Evolutionary conservation across 495 filamentous ascomycete genomes (phyloP).

Genomic region (Aspergillus steynii): DNA sequence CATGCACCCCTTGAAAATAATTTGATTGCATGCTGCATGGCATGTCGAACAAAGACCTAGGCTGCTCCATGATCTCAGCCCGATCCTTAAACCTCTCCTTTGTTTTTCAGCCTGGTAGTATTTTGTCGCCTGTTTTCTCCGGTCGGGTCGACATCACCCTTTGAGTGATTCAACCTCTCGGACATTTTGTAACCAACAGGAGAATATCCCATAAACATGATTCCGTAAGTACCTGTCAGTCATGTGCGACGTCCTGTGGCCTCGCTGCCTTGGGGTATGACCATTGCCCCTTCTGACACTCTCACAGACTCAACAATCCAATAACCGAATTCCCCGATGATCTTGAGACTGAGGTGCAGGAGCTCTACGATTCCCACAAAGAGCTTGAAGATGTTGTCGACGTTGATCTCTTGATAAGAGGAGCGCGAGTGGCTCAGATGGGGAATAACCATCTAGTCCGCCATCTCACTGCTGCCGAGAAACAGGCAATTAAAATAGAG

Average conservation of each 20-base stretch:
- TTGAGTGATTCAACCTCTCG: neutral
- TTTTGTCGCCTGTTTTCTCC: neutral
- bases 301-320: constrained; percentile 8
- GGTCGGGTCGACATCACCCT: neutral
- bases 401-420: constrained; percentile 14
- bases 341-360: constrained; percentile 14
- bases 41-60: neutral
- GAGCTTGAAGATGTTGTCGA: constrained; percentile 13
- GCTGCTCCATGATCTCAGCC: neutral
- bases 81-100: neutral
- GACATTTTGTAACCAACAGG: neutral
- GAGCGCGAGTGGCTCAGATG: constrained; percentile 15
- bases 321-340: constrained; percentile 10
- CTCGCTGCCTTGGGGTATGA: neutral
- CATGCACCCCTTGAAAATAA: neutral
- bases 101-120: neutral
- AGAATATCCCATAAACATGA: neutral
- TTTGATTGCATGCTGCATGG: neutral
- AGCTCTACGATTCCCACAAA: constrained; percentile 6
- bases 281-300: neutral
- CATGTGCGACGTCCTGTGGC: no score
- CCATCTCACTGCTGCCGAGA: constrained; percentile 7
- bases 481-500: constrained; percentile 3
- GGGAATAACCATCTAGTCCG: neutral
- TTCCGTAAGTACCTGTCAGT: neutral